Evolutionary conservation across 106 monocot genomes (phyloP), one percentile per base, ranked within the genome.

Genomic region (Dioscorea alata): DNA sequence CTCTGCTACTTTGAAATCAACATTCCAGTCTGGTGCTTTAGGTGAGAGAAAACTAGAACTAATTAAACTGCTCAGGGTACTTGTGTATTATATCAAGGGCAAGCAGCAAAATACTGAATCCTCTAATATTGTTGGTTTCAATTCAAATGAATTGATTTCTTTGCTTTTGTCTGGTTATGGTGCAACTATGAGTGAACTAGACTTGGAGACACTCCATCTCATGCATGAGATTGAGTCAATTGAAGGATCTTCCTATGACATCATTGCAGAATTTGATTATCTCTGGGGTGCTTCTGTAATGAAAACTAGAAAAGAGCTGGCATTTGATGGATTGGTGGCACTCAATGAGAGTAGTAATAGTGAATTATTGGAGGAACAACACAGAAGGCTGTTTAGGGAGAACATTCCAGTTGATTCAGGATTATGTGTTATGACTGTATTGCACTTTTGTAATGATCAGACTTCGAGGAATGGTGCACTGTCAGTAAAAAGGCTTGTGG

Each of bases 91-190:
- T 71, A 57, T 84, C 18, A 81, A 67, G 58, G 64, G 49, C 73
- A 64, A 48, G 23, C 67, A 82, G 61, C 42, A 71, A 4, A 62
- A 53, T 34, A 56, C 33, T 57, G 57, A 49, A 23, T 17, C 33
- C 67, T 48, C 18, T 51, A 62, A 62, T 67, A 35, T 48, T 60
- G 67, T 23, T 69, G 57, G 33, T 52, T 73, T 69, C 61, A 68
- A 86, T 68, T 76, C 68, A 64, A 86, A 56, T 52, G 97, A 99
- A 75, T 57, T 99, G 49, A 34, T 92, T 70, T 87, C 83, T 72
- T 66, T 92, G 53, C 84, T 99, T 70, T 83, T 99, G 69, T 85
- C 84, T 54, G 84, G 80, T 21, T 99, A 99, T 70, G 73, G 83
- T 67, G 97, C 89, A 66, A 87, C 92, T 67, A 50, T 77, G 35